A percentile compares a stretch with the other conserved stretches of the same genome.
These are phyloP conservation scores for Botrytis hyacinthi DNA, from an alignment of 2,329 filamentous ascomycete species.

Conservation along the genomic window DNA sequence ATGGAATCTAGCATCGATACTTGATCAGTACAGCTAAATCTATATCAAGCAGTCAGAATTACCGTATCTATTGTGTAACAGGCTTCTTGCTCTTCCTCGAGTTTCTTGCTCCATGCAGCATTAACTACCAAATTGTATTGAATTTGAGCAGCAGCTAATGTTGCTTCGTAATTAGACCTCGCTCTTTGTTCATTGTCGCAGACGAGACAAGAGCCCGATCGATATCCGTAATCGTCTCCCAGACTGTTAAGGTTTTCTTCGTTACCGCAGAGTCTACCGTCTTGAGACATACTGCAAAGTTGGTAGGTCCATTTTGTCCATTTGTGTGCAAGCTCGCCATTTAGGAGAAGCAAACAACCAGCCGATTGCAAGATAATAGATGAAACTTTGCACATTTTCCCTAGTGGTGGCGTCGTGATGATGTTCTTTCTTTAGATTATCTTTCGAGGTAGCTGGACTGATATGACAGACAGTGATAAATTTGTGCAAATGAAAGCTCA, in stretches of 20 bases:
- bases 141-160: not conserved
- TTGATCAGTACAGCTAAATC: not conserved
- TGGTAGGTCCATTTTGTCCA: conserved; percentile 6
- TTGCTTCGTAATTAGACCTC: not conserved
- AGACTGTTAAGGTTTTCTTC: not conserved
- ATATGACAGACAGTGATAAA: not conserved
- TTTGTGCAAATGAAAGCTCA: not conserved
- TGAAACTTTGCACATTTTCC: conserved; percentile 1
- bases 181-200: not conserved
- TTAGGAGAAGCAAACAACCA: not conserved
- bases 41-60: not conserved
- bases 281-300: not conserved
- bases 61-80: not conserved
- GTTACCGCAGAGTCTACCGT: not conserved
- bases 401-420: no score
- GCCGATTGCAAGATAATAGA: not conserved
- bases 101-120: not conserved
- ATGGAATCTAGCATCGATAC: not conserved
- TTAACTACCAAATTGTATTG: not conserved
- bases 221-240: not conserved
- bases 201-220: not conserved
- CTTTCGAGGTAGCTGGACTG: not conserved
- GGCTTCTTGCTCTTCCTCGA: not conserved
- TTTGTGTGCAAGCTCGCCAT: not conserved
- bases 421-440: not conserved